A percentile compares a stretch with the other conserved stretches of the same genome.
phyloP scores from a whole-genome alignment of 306 rosid species.

The Cicer chorassanicum region DNA sequence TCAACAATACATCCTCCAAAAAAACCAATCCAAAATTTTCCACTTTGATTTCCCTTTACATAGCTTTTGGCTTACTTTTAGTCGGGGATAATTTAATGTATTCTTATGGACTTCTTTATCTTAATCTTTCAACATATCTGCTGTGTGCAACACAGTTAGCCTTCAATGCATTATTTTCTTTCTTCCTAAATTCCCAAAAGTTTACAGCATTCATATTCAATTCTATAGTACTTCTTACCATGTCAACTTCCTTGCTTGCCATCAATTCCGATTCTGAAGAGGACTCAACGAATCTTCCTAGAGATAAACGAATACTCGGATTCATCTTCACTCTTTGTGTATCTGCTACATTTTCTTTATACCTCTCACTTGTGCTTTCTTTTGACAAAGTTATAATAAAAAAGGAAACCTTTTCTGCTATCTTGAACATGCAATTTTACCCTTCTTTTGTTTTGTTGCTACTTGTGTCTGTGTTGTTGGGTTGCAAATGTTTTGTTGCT shows the following conservation, averaged over 20 bases:
- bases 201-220: constrained; percentile 60
- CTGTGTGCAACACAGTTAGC: constrained; percentile 70
- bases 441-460: constrained; percentile 51
- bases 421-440: constrained; percentile 59
- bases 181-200: constrained; percentile 61
- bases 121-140: constrained; percentile 66
- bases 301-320: constrained; percentile 49
- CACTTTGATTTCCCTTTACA: constrained; percentile 42
- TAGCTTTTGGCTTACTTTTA: constrained; percentile 54
- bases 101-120: constrained; percentile 67
- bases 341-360: constrained; percentile 58
- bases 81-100: constrained; percentile 62
- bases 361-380: constrained; percentile 58
- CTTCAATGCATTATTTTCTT: constrained; percentile 66
- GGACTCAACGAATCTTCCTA: constrained; percentile 35
- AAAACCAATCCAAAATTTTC: constrained; percentile 44
- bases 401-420: constrained; percentile 51
- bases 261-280: constrained; percentile 53
- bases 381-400: constrained; percentile 63
- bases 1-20: constrained; percentile 31
- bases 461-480: constrained; percentile 48
- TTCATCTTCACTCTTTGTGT: constrained; percentile 63
- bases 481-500: constrained; percentile 40
- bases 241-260: constrained; percentile 63
- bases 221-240: constrained; percentile 62